Conservation (phyloP, 345 rosid species). For the Moricandia moricandioides region DNA sequence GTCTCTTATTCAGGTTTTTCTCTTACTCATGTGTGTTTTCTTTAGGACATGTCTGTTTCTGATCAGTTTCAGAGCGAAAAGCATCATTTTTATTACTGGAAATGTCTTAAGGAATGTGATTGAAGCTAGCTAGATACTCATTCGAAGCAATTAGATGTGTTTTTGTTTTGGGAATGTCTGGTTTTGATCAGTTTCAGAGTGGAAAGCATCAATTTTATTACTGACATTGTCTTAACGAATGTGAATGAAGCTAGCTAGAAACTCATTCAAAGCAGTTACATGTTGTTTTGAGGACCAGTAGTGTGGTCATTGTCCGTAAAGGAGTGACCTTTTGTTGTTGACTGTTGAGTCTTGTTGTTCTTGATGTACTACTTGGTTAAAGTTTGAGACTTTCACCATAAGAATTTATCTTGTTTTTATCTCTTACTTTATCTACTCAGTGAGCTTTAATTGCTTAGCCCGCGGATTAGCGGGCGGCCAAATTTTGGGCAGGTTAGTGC, state of each 20-base stretch:
- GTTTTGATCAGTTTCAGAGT: neutral
- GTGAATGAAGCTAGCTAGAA: neutral
- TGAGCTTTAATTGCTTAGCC: constrained; percentile 68
- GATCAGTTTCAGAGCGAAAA: neutral
- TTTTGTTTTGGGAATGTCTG: neutral
- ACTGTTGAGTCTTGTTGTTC: neutral
- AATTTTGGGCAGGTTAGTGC: constrained; percentile 66
- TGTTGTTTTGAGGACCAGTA: neutral
- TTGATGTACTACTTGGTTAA: constrained; percentile 1
- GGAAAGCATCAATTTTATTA: neutral
- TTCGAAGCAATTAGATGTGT: neutral
- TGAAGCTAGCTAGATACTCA: neutral
- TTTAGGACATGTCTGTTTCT: neutral
- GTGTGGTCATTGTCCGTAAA: neutral
- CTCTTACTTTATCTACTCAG: constrained; percentile 28
- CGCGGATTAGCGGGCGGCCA: constrained; percentile 72
- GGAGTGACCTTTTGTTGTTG: neutral
- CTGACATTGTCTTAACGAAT: constrained; percentile 1
- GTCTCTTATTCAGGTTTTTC: constrained; percentile 71
- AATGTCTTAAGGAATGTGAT: neutral
- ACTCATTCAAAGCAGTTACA: neutral
- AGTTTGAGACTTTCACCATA: constrained; percentile 5
- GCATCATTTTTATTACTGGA: neutral
- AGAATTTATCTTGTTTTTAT: neutral
- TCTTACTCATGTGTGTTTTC: constrained; percentile 36